These are phyloP conservation scores for Botryobasidium botryosum DNA, from an alignment of 768 basidiomycete genomes.

Conservation along the genomic window DNA sequence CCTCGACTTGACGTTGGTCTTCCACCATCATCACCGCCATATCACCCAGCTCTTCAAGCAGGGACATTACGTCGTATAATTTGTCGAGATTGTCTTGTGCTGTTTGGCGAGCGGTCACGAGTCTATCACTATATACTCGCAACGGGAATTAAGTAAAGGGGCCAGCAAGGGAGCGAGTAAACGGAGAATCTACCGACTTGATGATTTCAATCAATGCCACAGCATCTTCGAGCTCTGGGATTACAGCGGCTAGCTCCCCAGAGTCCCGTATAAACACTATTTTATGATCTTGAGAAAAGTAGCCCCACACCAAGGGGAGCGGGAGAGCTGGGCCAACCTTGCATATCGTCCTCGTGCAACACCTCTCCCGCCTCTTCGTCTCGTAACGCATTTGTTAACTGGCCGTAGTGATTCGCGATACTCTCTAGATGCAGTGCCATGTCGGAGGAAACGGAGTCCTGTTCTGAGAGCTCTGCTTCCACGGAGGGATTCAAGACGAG, in stretches of 20 bases:
- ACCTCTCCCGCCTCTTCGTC: constrained; percentile 2
- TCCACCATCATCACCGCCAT: constrained; percentile 67
- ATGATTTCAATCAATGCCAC: constrained; percentile 34
- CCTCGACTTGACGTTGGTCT: constrained; percentile 53
- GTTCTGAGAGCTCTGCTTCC: constrained; percentile 23
- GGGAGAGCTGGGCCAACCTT: constrained; percentile 4
- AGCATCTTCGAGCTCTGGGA: constrained; percentile 51
- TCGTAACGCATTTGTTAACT: constrained; percentile 47
- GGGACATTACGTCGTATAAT: constrained; percentile 34
- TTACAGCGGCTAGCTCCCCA: constrained; percentile 56
- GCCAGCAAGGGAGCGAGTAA: not conserved
- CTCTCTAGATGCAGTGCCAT: constrained; percentile 65
- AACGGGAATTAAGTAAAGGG: not conserved
- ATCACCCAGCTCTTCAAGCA: constrained; percentile 60
- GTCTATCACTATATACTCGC: constrained; percentile 28
- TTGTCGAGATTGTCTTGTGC: constrained; percentile 33
- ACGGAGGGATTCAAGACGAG: not conserved
- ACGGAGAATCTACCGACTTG: constrained; percentile 30
- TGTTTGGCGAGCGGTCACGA: constrained; percentile 28
- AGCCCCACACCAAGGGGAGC: not conserved
- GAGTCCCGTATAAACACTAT: constrained; percentile 70
- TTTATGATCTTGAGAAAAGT: not conserved
- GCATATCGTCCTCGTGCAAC: constrained; percentile 7
- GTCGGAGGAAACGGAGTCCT: constrained; percentile 38
- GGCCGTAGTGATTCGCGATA: constrained; percentile 55